Percentiles rank a stretch among this genome's conserved stretches.
These are phyloP conservation scores for Lactuca sativa DNA, from an alignment of 129 eudicot genomes.

Conservation along the genomic window DNA sequence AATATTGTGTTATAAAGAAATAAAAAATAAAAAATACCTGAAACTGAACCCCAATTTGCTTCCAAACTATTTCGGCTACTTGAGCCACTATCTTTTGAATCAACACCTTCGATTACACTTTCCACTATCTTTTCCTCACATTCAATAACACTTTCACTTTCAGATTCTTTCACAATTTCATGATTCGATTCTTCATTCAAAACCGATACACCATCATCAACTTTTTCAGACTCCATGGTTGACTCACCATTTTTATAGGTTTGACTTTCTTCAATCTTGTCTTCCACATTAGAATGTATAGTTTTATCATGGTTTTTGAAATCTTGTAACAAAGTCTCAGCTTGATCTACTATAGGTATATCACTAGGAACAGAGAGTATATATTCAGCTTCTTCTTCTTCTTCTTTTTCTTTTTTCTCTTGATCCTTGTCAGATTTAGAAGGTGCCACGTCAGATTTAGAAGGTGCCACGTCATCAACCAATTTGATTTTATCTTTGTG, in stretches of 20 bases:
- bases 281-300: conserved; percentile 19
- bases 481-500: conserved; percentile 10
- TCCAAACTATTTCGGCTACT: conserved; percentile 62
- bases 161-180: conserved; percentile 14
- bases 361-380: conserved; percentile 32
- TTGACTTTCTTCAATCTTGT: conserved; percentile 27
- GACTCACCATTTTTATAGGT: conserved; percentile 15
- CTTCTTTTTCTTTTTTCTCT: not conserved
- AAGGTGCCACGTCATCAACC: conserved; percentile 10
- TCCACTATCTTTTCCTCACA: conserved; percentile 10
- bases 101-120: conserved; percentile 21
- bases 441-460: conserved; percentile 2
- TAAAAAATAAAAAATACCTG: conserved; percentile 43
- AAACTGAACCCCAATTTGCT: conserved; percentile 70
- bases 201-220: conserved; percentile 13
- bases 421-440: conserved; percentile 18
- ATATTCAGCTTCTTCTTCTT: conserved; percentile 22
- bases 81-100: conserved; percentile 35
- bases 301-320: conserved; percentile 31
- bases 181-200: conserved; percentile 24
- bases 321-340: conserved; percentile 40
- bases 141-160: conserved; percentile 8
- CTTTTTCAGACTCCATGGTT: conserved; percentile 19
- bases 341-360: conserved; percentile 37
- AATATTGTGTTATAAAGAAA: too few species aligned